Evolutionary conservation across 306 rosid genomes (phyloP).

Genomic region (Corylus heterophylla): DNA sequence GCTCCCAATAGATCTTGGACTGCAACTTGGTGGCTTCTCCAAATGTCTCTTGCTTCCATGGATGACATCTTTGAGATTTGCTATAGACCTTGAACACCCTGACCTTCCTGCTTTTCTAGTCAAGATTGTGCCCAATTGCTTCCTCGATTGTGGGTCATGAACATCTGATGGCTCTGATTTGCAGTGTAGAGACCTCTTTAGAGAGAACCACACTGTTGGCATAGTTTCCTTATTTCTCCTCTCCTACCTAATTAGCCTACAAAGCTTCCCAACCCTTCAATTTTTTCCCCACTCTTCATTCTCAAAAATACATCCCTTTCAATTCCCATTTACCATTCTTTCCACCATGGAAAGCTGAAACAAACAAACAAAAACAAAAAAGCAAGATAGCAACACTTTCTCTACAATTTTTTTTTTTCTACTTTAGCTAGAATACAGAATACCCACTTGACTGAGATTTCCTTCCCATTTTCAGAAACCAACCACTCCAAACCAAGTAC

Average conservation of each 20-base stretch:
- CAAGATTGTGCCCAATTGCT: slow-evolving; percentile 64
- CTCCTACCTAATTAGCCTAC: slow-evolving; percentile 15
- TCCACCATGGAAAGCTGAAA: slow-evolving; percentile 29
- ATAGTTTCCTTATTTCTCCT: slow-evolving; percentile 26
- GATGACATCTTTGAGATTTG: slow-evolving; percentile 89
- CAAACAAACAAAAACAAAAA: slow-evolving; percentile 11
- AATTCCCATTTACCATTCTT: slow-evolving; percentile 20
- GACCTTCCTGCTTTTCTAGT: slow-evolving; percentile 74
- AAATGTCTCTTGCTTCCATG: slow-evolving; percentile 86
- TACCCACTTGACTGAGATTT: slow-evolving; percentile 12
- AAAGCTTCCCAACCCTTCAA: slow-evolving; percentile 18
- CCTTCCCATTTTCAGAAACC: slow-evolving; percentile 29
- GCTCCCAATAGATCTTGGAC: slow-evolving; percentile 93
- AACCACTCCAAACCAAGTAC: not conserved
- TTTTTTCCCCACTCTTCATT: slow-evolving; percentile 11
- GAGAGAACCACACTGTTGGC: slow-evolving; percentile 88
- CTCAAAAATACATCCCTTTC: slow-evolving; percentile 34
- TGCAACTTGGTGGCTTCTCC: slow-evolving; percentile 81
- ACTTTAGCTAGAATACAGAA: slow-evolving; percentile 21
- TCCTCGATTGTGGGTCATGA: slow-evolving; percentile 80
- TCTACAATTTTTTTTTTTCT: slow-evolving; percentile 12
- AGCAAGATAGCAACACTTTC: slow-evolving; percentile 14
- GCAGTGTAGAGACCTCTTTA: slow-evolving; percentile 83
- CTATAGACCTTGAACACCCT: slow-evolving; percentile 89
- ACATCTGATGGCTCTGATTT: slow-evolving; percentile 86